Base-by-base conservation (phyloP, 371 early-diverging fungal genomes). In the Mortierella sp. region DNA sequence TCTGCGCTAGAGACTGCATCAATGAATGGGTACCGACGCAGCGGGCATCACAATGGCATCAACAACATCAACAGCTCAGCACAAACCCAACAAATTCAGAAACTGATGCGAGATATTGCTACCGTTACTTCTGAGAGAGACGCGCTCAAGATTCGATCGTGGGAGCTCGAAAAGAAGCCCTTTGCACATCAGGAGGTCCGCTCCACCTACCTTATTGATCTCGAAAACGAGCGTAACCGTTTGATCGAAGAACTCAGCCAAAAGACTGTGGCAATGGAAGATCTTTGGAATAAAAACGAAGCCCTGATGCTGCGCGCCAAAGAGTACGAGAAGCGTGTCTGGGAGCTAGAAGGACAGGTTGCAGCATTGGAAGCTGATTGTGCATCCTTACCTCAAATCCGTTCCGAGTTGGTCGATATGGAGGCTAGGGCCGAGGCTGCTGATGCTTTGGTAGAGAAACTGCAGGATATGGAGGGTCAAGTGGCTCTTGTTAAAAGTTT, bases 321-420 rank as follows among this genome's bases (percentile, higher is more conserved):
- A 43, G 75, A 75, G 22, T 80, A 80, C 62, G 72, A 80, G 70
- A 80, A 80, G 47, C 81, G 81, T 39, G 81, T 80, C 14, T 80
- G 75, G 81, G 81, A 80, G 35, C 70, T 80, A 1, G 81, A 80
- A 45, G 66, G 70, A 20, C 81, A 80, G 28, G 67, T 68, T 30
- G 64, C 72, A 9, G 60, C 66, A 6, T 40, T 80, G 18, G 81
- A 80, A 47, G 75, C 67, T 9, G 72, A 80, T 22, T 66, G 72
- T 52, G 66, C 69, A 0, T 20, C 69, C 0, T 32, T 75, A 39
- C 69, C 81, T 5, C 63, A 37, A 12, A 59, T 72, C 37, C 75
- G 73, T 14, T 64, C 76, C 3, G 81, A 75, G 10, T 65, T 80
- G 60, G 60, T 72, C n/a, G 81, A 80, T 28, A 72, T 80, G 75